Evolutionary conservation across 2,329 filamentous ascomycete genomes (phyloP).

Genomic region (Aspergillus fumigatiaffinis): DNA sequence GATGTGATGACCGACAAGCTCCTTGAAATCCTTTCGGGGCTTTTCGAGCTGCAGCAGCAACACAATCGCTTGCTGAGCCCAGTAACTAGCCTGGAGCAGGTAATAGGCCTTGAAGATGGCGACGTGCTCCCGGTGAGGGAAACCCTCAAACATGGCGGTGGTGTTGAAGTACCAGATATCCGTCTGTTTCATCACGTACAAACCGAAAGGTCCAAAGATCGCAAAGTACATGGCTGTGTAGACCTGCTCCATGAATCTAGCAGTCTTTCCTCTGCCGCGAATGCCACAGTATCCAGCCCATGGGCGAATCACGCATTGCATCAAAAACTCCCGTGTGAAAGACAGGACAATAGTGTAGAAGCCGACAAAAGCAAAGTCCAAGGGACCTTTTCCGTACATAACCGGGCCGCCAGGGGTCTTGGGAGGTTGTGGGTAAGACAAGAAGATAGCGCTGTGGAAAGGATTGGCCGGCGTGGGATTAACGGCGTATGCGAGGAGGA

Average conservation of each 20-base stretch:
- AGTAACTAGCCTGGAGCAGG: slow-evolving; percentile 89
- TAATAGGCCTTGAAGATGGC: slow-evolving; percentile 92
- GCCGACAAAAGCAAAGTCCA: slow-evolving; percentile 79
- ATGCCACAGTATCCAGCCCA: slow-evolving; percentile 68
- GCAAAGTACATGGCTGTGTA: slow-evolving; percentile 92
- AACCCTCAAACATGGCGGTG: slow-evolving; percentile 80
- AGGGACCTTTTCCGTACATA: slow-evolving; percentile 85
- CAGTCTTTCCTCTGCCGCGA: slow-evolving; percentile 69
- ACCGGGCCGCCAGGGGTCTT: slow-evolving; percentile 45
- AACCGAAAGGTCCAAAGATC: slow-evolving; percentile 73
- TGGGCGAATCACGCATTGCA: slow-evolving; percentile 82
- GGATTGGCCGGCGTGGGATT: slow-evolving; percentile 77
- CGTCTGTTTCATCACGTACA: slow-evolving; percentile 89
- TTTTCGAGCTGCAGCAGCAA: slow-evolving; percentile 84
- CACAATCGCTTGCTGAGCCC: slow-evolving; percentile 91
- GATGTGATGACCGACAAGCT: slow-evolving; percentile 87
- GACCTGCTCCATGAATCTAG: slow-evolving; percentile 91
- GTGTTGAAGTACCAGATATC: slow-evolving; percentile 97
- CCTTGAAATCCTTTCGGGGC: slow-evolving; percentile 90
- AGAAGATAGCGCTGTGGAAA: slow-evolving; percentile 76
- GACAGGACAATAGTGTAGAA: slow-evolving; percentile 89
- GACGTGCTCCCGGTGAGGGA: slow-evolving; percentile 78
- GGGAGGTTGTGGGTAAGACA: slow-evolving; percentile 75
- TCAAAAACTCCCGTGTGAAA: slow-evolving; percentile 92
- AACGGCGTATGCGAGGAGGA: slow-evolving; percentile 66